phyloP scores from a whole-genome alignment of 2,329 filamentous ascomycete genomes.

The Furcasterigmium furcatum region DNA sequence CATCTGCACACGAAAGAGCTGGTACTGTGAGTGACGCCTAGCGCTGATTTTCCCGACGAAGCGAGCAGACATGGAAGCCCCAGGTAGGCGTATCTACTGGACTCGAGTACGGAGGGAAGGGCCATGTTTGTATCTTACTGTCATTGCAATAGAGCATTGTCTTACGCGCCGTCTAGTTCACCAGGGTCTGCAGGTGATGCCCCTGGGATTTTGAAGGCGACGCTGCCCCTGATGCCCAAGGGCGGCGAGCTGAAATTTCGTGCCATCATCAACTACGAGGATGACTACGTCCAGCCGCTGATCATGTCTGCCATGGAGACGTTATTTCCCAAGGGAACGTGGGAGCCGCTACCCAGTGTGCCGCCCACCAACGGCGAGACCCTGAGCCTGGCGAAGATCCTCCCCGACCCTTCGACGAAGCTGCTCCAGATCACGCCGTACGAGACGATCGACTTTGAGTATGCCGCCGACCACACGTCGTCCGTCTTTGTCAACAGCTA shows the following conservation, averaged over 20 bases:
- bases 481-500: constrained; percentile 81
- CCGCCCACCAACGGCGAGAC: constrained; percentile 24
- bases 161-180: background rate
- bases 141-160: constrained; percentile 1
- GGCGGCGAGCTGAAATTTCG: constrained; percentile 31
- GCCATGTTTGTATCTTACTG: constrained; percentile 2
- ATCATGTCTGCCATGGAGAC: constrained; percentile 69
- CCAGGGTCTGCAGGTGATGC: background rate
- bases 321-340: constrained; percentile 53
- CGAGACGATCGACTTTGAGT: constrained; percentile 82
- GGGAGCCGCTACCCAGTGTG: constrained; percentile 50
- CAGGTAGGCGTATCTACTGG: background rate
- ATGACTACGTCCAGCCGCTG: constrained; percentile 84
- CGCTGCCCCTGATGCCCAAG: background rate
- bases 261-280: constrained; percentile 80
- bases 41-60: background rate
- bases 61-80: background rate
- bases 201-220: background rate
- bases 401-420: constrained; percentile 32
- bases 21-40: constrained; percentile 67
- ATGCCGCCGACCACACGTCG: constrained; percentile 57
- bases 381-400: constrained; percentile 26
- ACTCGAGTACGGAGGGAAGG: background rate
- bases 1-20: constrained; percentile 68
- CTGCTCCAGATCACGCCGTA: constrained; percentile 82